phyloP scores from a whole-genome alignment of 2,329 filamentous ascomycete species.

The Biscogniauxia mediterranea region DNA sequence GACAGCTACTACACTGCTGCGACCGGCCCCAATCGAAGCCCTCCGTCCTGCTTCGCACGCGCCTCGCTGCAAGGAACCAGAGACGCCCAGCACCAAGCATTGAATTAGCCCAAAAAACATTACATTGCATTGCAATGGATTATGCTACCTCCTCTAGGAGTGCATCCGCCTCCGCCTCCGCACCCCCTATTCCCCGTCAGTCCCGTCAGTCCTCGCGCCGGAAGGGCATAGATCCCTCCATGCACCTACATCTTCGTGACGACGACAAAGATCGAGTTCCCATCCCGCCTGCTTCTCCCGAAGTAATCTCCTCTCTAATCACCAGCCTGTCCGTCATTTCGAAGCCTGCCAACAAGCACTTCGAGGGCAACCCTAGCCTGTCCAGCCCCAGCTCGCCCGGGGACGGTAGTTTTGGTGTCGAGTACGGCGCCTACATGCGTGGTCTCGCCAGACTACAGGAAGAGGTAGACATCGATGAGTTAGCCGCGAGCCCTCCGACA shows the following conservation, averaged over 20 bases:
- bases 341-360: constrained; percentile 65
- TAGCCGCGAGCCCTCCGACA: constrained; percentile 65
- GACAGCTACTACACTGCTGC: constrained; percentile 8
- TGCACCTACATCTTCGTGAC: constrained; percentile 29
- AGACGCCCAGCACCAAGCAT: constrained; percentile 13
- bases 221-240: constrained; percentile 31
- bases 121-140: constrained; percentile 23
- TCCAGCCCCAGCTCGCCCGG: constrained; percentile 40
- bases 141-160: constrained; percentile 15
- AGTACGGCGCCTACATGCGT: constrained; percentile 65
- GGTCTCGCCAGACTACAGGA: constrained; percentile 49
- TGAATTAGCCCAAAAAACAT: constrained; percentile 23
- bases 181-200: constrained; percentile 31
- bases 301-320: constrained; percentile 69
- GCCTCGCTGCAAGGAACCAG: constrained; percentile 18
- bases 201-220: constrained; percentile 32
- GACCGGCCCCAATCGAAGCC: constrained; percentile 9
- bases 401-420: constrained; percentile 64
- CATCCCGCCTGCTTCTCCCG: constrained; percentile 56
- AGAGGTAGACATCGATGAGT: constrained; percentile 53
- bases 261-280: constrained; percentile 25
- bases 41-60: constrained; percentile 13
- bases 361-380: constrained; percentile 53
- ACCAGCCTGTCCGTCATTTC: constrained; percentile 69
- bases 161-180: constrained; percentile 14